phyloP scores from a whole-genome alignment of 106 monocot species.

The Ottelia alismoides region DNA sequence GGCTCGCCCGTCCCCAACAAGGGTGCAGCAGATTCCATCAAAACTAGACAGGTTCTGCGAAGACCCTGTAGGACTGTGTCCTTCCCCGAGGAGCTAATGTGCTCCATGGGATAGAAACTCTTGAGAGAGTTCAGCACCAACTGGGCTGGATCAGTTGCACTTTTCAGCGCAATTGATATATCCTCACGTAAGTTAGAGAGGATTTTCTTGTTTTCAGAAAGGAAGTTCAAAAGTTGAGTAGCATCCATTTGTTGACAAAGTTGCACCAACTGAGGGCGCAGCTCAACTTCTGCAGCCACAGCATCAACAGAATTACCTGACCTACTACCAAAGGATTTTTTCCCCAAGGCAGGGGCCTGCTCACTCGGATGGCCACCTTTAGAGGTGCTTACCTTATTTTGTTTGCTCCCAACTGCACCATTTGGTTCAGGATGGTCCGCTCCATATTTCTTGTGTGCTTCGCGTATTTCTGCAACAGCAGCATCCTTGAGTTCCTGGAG shows the following conservation, averaged over 20 bases:
- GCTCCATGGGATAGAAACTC: conserved; percentile 36
- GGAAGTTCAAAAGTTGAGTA: conserved; percentile 53
- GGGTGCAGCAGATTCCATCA: conserved; percentile 50
- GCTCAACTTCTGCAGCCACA: conserved; percentile 21
- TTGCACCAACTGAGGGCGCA: conserved; percentile 38
- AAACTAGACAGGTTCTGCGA: conserved; percentile 50
- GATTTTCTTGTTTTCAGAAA: conserved; percentile 47
- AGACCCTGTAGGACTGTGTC: conserved; percentile 22
- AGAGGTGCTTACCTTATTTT: conserved; percentile 46
- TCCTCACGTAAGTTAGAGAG: conserved; percentile 25
- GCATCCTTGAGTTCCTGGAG: conserved; percentile 53
- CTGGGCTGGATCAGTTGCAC: conserved; percentile 48
- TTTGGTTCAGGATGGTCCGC: conserved; percentile 19
- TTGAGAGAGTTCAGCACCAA: conserved; percentile 57
- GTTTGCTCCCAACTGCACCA: conserved; percentile 23
- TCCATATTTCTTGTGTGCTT: conserved; percentile 41
- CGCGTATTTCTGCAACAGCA: conserved; percentile 37
- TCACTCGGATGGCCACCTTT: conserved; percentile 20
- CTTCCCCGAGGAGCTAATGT: conserved; percentile 21
- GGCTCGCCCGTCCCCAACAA: conserved; percentile 17
- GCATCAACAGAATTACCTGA: conserved; percentile 21
- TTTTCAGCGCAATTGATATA: conserved; percentile 44
- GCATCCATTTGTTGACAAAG: conserved; percentile 66
- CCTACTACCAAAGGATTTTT: conserved; percentile 29
- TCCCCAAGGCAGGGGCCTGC: conserved; percentile 16